Conservation (phyloP, 2,329 filamentous ascomycete species). For the Coleophoma eucalyptorum region DNA sequence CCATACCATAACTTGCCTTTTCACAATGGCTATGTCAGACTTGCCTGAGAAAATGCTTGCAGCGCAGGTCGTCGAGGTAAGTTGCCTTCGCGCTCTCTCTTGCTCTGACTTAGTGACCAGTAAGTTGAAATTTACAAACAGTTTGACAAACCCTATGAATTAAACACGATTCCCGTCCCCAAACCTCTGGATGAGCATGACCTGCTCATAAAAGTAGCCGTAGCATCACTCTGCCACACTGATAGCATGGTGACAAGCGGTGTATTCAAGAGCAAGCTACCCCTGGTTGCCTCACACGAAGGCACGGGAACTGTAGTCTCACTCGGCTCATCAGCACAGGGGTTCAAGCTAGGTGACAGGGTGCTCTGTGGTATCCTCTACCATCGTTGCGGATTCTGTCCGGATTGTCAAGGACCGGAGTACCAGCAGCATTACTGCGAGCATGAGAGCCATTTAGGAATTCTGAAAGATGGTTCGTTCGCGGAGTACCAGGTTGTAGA, state of each 20-base stretch:
- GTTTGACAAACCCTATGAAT: slow-evolving; percentile 50
- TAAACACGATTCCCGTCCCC: slow-evolving; percentile 46
- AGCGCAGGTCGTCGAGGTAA: slow-evolving; percentile 40
- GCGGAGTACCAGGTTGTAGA: slow-evolving; percentile 53
- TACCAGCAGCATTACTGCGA: slow-evolving; percentile 49
- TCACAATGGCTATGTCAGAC: slow-evolving; percentile 9
- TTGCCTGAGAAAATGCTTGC: slow-evolving; percentile 42
- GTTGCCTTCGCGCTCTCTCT: background rate
- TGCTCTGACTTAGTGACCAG: background rate
- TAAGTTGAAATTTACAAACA: slow-evolving; percentile 12
- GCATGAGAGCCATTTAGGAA: slow-evolving; percentile 40
- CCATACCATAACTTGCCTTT: background rate
- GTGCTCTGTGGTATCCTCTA: slow-evolving; percentile 53
- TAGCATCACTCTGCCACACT: slow-evolving; percentile 60
- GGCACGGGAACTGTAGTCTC: slow-evolving; percentile 25
- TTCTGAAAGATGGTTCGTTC: slow-evolving; percentile 49
- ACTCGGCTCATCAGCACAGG: slow-evolving; percentile 24
- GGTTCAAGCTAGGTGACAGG: slow-evolving; percentile 28
- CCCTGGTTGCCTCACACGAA: slow-evolving; percentile 43
- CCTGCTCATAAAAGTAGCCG: slow-evolving; percentile 56
- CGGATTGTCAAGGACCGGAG: slow-evolving; percentile 46
- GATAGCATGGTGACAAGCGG: slow-evolving; percentile 52
- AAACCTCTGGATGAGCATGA: slow-evolving; percentile 40
- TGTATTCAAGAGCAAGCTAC: slow-evolving; percentile 42
- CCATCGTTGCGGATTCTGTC: slow-evolving; percentile 48